Conservation (phyloP, 2,329 filamentous ascomycete species). For the Penicillium sp. region DNA sequence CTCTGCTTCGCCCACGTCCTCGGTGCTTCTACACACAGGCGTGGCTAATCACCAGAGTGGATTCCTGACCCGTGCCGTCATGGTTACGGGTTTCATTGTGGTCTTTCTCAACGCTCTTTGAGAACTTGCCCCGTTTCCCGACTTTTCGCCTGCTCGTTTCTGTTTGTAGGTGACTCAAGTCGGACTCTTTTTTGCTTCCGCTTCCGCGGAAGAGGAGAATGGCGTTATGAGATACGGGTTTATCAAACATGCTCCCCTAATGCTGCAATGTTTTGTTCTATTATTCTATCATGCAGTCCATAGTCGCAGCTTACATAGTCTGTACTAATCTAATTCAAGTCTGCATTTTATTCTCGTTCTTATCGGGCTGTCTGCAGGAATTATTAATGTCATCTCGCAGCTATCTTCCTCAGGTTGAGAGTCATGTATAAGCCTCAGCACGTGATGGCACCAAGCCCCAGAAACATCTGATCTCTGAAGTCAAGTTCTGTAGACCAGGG, state of each 20-base stretch:
- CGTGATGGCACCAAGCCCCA: background rate
- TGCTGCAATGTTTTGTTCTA: background rate
- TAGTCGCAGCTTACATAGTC: background rate
- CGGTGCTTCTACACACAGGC: background rate
- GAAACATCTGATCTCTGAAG: background rate
- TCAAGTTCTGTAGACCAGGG: no score
- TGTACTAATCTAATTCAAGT: background rate
- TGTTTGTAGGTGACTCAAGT: background rate
- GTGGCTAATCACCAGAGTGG: background rate
- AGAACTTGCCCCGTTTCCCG: background rate
- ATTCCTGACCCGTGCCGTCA: background rate
- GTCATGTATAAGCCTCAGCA: background rate
- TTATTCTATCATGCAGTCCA: background rate
- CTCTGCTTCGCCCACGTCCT: background rate
- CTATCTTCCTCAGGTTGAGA: background rate
- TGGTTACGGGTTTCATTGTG: background rate
- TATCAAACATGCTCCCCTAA: background rate
- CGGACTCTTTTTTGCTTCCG: background rate
- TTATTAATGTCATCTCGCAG: background rate
- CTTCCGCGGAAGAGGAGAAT: background rate
- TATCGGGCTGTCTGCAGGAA: no score
- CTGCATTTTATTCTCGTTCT: background rate
- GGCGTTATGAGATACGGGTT: background rate
- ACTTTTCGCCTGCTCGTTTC: background rate
- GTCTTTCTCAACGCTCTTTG: background rate